Evolutionary conservation across 176 grass and related monocot genomes (phyloP), one percentile per base, ranked within the genome.

Genomic region (Eremochloa ophiuroides): DNA sequence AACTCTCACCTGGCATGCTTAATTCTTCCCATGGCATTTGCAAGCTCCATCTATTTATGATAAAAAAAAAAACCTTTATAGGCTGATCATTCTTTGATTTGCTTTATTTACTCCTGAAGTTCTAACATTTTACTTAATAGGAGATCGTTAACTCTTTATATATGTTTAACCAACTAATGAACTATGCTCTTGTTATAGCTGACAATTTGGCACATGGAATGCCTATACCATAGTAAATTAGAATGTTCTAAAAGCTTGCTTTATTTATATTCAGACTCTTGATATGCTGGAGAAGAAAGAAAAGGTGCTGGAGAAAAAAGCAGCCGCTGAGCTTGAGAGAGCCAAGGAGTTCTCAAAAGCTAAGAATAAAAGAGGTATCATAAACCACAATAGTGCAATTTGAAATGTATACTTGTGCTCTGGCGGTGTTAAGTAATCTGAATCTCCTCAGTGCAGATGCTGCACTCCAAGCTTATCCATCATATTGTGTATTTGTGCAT

Each of bases 281-380:
- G 89, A 91, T 44, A 89, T 89, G 89, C 79, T 94, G 71, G 92
- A 94, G 84, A 94, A 94, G 76, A 94, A 91, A 77, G 92, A 94
- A 60, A 89, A 87, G 82, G 84, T 89, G 29, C 78, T 94, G 12
- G 84, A 89, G 55, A 94, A 89, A 85, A 94, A 94, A 26, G 88
- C 83, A 74, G 68, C 81, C 46, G 84, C 62, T 47, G 92, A 94
- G 69, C 73, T 94, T 73, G 92, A 94, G 79, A 91, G 80, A 58
- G 92, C 89, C 46, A 94, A 91, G 72, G 89, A 94, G 2, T 94
- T 91, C 69, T 89, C 89, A 17, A 89, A 74, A 91, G 92, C 87
- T 43, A 94, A 94, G 78, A 91, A 94, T 51, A 91, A 94, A 84
- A 91, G 89, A 87, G 84, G 84, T 94, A 62, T 33, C 13, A 1